phyloP scores from a whole-genome alignment of 2,329 filamentous ascomycete genomes.

The Bipolaris oryzae region DNA sequence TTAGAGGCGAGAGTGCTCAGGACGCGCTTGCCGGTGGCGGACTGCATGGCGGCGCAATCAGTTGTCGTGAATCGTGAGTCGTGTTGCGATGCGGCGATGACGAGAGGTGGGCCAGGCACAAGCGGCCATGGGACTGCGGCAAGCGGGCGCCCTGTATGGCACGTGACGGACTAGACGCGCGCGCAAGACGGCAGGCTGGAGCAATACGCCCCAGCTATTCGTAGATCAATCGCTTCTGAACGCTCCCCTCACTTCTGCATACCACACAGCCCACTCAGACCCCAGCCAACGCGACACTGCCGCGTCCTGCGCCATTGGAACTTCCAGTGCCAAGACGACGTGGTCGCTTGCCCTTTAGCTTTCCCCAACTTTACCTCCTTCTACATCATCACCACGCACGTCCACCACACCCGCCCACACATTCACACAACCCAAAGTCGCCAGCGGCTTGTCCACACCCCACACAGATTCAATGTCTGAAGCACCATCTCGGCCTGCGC shows the following conservation, averaged over 20 bases:
- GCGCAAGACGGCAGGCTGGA: conserved; percentile 16
- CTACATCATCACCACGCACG: conserved; percentile 42
- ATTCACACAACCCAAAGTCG: conserved; percentile 29
- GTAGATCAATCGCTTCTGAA: conserved; percentile 14
- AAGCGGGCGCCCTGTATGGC: conserved; percentile 8
- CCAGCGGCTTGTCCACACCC: conserved; percentile 43
- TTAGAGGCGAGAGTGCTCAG: conserved; percentile 56
- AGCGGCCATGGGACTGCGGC: conserved; percentile 8
- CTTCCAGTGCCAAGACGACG: conserved; percentile 37
- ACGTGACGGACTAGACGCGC: conserved; percentile 20
- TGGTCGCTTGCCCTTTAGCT: conserved; percentile 40
- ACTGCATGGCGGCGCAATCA: conserved; percentile 54
- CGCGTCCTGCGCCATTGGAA: conserved; percentile 27
- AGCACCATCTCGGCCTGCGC: conserved; percentile 83
- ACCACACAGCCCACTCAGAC: conserved; percentile 16
- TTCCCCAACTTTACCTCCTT: conserved; percentile 37
- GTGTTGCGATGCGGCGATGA: conserved; percentile 13
- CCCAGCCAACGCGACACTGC: conserved; percentile 27
- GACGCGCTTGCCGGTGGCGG: conserved; percentile 50
- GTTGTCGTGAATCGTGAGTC: conserved; percentile 2
- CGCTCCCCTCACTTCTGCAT: conserved; percentile 18
- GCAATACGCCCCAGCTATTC: conserved; percentile 9
- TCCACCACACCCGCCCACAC: conserved; percentile 32
- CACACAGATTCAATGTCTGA: conserved; percentile 79
- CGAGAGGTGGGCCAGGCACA: conserved; percentile 14